A percentile compares a stretch with the other conserved stretches of the same genome.
These are phyloP conservation scores for Mucor velutinosus DNA, from an alignment of 371 early-diverging fungal species.

Conservation along the genomic window DNA sequence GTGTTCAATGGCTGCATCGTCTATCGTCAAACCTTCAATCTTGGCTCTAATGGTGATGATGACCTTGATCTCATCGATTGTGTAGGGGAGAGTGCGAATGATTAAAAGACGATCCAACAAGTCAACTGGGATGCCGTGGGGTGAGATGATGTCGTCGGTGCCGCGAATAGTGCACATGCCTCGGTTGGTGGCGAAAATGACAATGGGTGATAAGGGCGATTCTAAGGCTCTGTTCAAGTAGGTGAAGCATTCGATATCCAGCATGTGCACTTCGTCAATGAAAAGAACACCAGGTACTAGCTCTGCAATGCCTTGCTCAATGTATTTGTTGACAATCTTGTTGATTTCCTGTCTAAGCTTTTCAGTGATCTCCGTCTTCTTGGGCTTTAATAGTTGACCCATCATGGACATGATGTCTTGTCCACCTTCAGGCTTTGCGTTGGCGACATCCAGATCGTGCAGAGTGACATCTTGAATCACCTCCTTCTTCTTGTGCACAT, in stretches of 20 bases:
- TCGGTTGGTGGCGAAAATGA: conserved; percentile 97
- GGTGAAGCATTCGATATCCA: conserved; percentile 99
- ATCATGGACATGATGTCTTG: conserved; percentile 98
- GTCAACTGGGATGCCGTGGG: conserved; percentile 98
- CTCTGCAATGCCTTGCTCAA: conserved; percentile 98
- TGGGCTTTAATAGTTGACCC: conserved; percentile 95
- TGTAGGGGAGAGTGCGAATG: conserved; percentile 92
- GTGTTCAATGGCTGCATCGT: conserved; percentile 73
- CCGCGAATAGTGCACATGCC: conserved; percentile 96
- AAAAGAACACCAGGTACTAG: conserved; percentile 97
- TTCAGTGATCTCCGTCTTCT: conserved; percentile 98
- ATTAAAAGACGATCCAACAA: conserved; percentile 95
- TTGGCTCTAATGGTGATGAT: conserved; percentile 93
- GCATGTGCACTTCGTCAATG: conserved; percentile 98
- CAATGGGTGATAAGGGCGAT: conserved; percentile 93
- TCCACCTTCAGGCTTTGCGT: conserved; percentile 95
- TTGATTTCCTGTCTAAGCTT: conserved; percentile 98
- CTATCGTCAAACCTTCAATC: conserved; percentile 80
- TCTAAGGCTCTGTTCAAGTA: conserved; percentile 98
- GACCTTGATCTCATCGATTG: conserved; percentile 85
- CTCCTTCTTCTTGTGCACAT: conserved; percentile 98
- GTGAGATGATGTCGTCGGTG: conserved; percentile 87
- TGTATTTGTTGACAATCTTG: conserved; percentile 98
- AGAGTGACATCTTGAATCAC: conserved; percentile 97
- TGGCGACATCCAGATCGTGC: conserved; percentile 99